These are phyloP conservation scores for Kwoniella dendrophila DNA, from an alignment of 768 basidiomycete species.

Conservation along the genomic window DNA sequence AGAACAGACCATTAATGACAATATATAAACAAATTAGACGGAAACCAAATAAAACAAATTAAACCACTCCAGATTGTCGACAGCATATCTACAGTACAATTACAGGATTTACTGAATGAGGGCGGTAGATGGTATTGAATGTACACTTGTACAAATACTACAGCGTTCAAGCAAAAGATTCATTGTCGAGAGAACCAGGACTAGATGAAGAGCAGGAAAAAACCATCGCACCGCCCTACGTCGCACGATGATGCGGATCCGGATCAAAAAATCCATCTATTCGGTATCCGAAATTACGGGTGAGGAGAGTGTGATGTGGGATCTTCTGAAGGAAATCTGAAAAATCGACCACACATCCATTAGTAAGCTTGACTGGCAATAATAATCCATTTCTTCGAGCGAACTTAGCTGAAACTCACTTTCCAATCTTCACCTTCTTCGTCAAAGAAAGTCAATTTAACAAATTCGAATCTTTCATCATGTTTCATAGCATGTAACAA, in stretches of 20 bases:
- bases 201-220: background rate
- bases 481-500: slow-evolving; percentile 34
- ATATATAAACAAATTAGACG: no score
- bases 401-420: slow-evolving; percentile 27
- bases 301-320: slow-evolving; percentile 16
- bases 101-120: no score
- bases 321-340: slow-evolving; percentile 39
- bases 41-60: no score
- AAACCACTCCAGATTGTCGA: no score
- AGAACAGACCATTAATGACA: no score
- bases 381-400: background rate
- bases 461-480: slow-evolving; percentile 42
- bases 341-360: background rate
- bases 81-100: no score
- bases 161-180: no score
- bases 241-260: no score
- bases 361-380: background rate
- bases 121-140: no score
- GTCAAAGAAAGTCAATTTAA: slow-evolving; percentile 31
- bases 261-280: slow-evolving; percentile 4
- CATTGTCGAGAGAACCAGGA: background rate
- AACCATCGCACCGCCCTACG: no score
- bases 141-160: no score
- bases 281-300: slow-evolving; percentile 35
- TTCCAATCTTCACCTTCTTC: slow-evolving; percentile 49